Conservation (phyloP, 257 asterid species). For the Anisodus acutangulus region DNA sequence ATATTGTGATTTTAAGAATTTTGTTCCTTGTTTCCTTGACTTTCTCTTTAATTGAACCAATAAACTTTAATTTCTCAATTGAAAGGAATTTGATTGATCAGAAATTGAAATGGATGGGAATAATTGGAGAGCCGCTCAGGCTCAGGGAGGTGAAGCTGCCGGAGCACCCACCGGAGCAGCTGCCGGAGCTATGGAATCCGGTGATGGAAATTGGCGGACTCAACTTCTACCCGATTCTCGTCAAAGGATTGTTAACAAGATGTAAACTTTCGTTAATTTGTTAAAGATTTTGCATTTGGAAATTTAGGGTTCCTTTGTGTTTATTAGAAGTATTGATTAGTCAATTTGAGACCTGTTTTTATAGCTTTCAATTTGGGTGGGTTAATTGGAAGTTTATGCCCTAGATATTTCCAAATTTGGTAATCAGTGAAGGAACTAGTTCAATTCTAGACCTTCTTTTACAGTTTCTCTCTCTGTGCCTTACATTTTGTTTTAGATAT, state of each 20-base stretch:
- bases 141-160: conserved; percentile 52
- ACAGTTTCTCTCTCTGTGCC: not conserved
- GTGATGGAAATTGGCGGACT: conserved; percentile 64
- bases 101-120: conserved; percentile 51
- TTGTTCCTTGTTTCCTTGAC: too few species aligned
- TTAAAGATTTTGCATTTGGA: not conserved
- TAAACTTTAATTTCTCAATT: too few species aligned
- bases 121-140: conserved; percentile 64
- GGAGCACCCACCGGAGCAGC: conserved; percentile 35
- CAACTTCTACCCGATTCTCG: conserved; percentile 63
- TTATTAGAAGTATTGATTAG: not conserved
- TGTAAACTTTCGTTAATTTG: conserved; percentile 35
- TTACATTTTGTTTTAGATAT: conserved; percentile 4
- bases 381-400: not conserved
- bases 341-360: not conserved
- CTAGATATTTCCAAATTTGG: not conserved
- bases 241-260: conserved; percentile 72
- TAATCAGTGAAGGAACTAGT: not conserved
- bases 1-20: not conserved
- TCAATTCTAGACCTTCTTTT: not conserved
- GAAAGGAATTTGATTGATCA: not conserved
- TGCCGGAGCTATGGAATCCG: conserved; percentile 54
- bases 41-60: too few species aligned
- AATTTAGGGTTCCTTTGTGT: not conserved
- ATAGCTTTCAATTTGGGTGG: not conserved